Percentiles rank a stretch among this genome's conserved stretches.
Conservation (phyloP, 2,329 filamentous ascomycete species). For the Mycogone perniciosa region DNA sequence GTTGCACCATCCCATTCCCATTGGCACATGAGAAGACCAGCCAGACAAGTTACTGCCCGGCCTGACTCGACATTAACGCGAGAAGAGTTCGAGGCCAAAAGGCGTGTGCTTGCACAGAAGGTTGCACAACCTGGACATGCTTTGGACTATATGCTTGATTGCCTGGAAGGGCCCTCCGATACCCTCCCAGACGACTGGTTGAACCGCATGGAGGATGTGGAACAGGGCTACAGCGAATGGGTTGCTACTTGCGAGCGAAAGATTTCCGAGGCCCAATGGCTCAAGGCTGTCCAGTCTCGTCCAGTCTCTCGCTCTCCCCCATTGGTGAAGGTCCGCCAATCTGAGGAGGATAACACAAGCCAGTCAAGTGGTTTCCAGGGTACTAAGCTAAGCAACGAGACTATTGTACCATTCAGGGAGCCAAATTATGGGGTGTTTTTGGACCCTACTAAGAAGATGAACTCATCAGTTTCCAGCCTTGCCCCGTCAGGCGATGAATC, state of each 20-base stretch:
- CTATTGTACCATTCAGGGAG: not conserved
- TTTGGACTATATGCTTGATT: slow-evolving; percentile 81
- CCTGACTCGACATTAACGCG: slow-evolving; percentile 29
- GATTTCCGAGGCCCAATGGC: slow-evolving; percentile 61
- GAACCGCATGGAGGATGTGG: slow-evolving; percentile 74
- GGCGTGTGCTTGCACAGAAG: slow-evolving; percentile 57
- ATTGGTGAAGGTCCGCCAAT: not conserved
- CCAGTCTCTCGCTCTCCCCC: slow-evolving; percentile 18
- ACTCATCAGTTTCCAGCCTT: slow-evolving; percentile 1
- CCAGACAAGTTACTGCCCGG: slow-evolving; percentile 11
- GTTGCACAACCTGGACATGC: slow-evolving; percentile 63
- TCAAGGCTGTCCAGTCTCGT: slow-evolving; percentile 15
- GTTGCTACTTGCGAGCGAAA: slow-evolving; percentile 67
- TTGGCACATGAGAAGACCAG: slow-evolving; percentile 5
- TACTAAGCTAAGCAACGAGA: not conserved
- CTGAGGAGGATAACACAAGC: not conserved
- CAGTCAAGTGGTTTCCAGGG: not conserved
- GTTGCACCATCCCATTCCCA: slow-evolving; percentile 32
- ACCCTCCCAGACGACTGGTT: slow-evolving; percentile 83
- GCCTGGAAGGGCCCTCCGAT: slow-evolving; percentile 75
- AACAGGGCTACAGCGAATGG: slow-evolving; percentile 76
- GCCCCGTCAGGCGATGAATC: not conserved
- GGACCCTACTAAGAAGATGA: slow-evolving; percentile 6
- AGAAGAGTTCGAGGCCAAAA: slow-evolving; percentile 52
- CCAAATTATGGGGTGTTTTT: slow-evolving; percentile 5